Base-by-base conservation (phyloP, 1,284 basidiomycete genomes). In the Ustilago curta region DNA sequence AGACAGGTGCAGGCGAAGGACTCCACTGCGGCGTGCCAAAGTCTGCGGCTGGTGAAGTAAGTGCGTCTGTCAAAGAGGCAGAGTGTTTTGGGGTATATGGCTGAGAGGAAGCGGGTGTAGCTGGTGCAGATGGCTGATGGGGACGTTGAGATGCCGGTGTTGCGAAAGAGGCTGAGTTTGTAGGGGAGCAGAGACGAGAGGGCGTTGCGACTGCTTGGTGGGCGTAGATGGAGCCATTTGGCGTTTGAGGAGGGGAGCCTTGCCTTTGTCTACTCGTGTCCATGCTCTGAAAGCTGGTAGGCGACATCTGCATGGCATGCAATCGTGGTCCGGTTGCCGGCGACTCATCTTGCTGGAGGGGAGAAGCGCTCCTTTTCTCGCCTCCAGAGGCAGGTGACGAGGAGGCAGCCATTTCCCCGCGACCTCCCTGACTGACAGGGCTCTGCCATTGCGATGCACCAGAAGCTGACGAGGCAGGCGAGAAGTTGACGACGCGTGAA, bases 401-500 rank as follows among this genome's bases (percentile, higher is more conserved):
- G n/a, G 51, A 32, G 0, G 5, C 19, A 12, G 9, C 2, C 5
- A 1, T 25, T 1, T 55, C 31, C 14, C 31, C 18, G 9, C 7
- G 12, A 21, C 50, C 43, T 4, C 40, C 25, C 12, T 52, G 65
- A 21, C 54, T 68, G 21, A 31, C 49, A 7, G 67, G 61, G 32
- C 57, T 70, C 18, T 63, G 60, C 67, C 67, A 70, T 12, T 47
- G 57, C 8, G 53, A 58, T 3, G 51, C 19, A 21, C 32, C 45
- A 4, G 52, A 59, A 8, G 42, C 39, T 0, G 51, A 21, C 1
- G 67, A 70, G 5, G 57, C 59, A 11, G 67, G 61, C 7, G 61
- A 56, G n/a, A 70, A 70, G 57, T 56, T 60, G 53, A 70, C 57
- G 3, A 59, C 61, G 27, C 57, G 60, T 23, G 67, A 64, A 5